Evolutionary conservation across 2,329 filamentous ascomycete genomes (phyloP), one percentile per base, ranked within the genome.

Genomic region (Grosmannia penicillata): DNA sequence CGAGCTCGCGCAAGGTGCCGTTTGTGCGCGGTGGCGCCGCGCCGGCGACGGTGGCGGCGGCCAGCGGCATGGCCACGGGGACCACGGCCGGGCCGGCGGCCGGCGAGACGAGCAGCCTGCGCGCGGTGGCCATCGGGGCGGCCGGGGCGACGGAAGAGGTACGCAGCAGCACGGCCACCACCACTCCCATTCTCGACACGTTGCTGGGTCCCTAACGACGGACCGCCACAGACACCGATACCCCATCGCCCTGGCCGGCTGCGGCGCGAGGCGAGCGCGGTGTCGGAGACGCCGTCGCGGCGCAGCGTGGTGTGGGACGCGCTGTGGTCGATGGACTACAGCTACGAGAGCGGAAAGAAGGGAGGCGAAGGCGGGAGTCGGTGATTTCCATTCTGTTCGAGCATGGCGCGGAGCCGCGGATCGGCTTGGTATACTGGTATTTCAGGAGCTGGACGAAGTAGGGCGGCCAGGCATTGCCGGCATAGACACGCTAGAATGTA

Each of bases 1-100:
- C 81, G 13, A 80, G 72, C 38, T 93, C 83, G 41, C 87, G 82
- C n/a, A n/a, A n/a, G n/a, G n/a, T n/a, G n/a, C n/a, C n/a, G n/a
- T n/a, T n/a, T n/a, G n/a, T n/a, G 59, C 62, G 27, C 56, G 62
- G 4, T 57, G 57, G 10, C 57, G 38, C 14, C 7, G 33, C n/a
- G 36, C 40, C 11, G 34, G 58, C 13, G 54, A 58, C n/a, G 28
- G 24, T 10, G 8, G 48, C 41, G 8, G 47, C 50, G 27, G 58
- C 6, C 7, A 32, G 17, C 6, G 11, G 22, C 4, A 11, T 23
- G 6, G 23, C 13, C 1, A 21, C 17, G 32, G 19, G n/a, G 9
- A 13, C 36, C 18, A 69, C 67, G 51, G 67, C 65, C 37, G 72
- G 65, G 39, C 66, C 66, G 27, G 50, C 70, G 21, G 66, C 65